Percentiles rank a stretch among this genome's conserved stretches.
phyloP scores from a whole-genome alignment of 495 filamentous ascomycete species.

The Lepraria neglecta region DNA sequence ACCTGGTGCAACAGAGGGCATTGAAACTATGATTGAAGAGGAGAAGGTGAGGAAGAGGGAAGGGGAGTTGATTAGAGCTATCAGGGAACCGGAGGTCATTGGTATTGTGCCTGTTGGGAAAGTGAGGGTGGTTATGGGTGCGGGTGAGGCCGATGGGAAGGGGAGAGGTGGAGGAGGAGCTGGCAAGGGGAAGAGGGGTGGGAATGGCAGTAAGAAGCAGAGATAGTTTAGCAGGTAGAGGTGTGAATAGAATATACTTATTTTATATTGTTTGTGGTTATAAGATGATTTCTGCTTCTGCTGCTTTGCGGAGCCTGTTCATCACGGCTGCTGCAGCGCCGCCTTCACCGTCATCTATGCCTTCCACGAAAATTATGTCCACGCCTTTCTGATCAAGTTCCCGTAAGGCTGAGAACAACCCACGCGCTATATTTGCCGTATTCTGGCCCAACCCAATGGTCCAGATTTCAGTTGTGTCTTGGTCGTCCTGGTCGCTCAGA shows the following conservation, averaged over 20 bases:
- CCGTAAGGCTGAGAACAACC: conserved; percentile 78
- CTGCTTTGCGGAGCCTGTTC: conserved; percentile 90
- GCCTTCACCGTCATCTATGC: conserved; percentile 65
- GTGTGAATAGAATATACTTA: not conserved
- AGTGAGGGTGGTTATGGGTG: conserved; percentile 68
- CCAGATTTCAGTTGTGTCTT: conserved; percentile 15
- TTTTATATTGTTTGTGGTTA: conserved; percentile 18
- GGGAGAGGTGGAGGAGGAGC: conserved; percentile 41
- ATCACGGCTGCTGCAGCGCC: conserved; percentile 90
- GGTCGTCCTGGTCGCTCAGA: not conserved
- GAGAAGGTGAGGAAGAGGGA: conserved; percentile 79
- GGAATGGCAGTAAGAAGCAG: conserved; percentile 41
- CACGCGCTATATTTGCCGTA: conserved; percentile 68
- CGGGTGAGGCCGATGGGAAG: conserved; percentile 45
- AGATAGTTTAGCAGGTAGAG: conserved; percentile 19
- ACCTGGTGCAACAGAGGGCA: conserved; percentile 40
- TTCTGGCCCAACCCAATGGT: conserved; percentile 57
- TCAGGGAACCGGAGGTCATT: conserved; percentile 76
- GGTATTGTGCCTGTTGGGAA: conserved; percentile 80
- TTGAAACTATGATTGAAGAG: conserved; percentile 51
- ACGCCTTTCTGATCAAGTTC: conserved; percentile 74
- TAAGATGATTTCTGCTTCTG: conserved; percentile 44
- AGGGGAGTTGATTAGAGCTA: conserved; percentile 69
- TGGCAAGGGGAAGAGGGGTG: conserved; percentile 42
- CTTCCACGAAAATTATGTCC: conserved; percentile 87